These are phyloP conservation scores for Penicilliopsis zonata DNA, from an alignment of 495 filamentous ascomycete species.

Conservation along the genomic window DNA sequence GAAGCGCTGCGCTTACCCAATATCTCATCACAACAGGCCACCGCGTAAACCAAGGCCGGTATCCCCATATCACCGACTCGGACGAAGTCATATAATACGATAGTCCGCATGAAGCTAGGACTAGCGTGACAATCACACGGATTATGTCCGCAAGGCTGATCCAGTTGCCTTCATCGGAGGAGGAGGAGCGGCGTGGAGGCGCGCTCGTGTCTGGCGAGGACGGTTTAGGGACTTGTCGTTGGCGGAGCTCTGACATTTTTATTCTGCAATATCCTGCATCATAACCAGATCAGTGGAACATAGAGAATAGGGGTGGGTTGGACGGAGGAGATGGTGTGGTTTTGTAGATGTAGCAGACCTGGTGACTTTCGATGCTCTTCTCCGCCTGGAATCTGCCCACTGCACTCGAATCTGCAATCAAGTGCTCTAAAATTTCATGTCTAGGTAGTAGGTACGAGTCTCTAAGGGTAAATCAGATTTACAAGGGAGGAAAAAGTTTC, in stretches of 20 bases:
- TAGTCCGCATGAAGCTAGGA: conserved; percentile 55
- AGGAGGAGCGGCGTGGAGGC: not conserved
- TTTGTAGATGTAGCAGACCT: no score
- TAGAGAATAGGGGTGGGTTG: no score
- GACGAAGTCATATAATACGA: conserved; percentile 72
- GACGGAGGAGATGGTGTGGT: no score
- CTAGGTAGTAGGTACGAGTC: no score
- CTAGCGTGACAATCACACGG: conserved; percentile 56
- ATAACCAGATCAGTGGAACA: no score
- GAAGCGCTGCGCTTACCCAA: conserved; percentile 35
- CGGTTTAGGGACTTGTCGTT: conserved; percentile 13
- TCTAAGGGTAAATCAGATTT: no score
- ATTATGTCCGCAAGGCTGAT: conserved; percentile 61
- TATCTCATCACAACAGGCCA: conserved; percentile 49
- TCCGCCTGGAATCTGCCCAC: no score
- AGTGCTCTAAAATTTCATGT: no score
- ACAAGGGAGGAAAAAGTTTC: no score
- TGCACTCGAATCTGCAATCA: no score
- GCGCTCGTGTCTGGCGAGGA: conserved; percentile 1
- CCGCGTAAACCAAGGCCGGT: conserved; percentile 58
- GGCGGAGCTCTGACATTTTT: conserved; percentile 34
- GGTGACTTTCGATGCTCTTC: no score
- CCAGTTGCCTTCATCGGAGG: conserved; percentile 5
- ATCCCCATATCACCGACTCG: conserved; percentile 53
- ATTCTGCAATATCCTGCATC: no score